Conservation (phyloP, 257 asterid genomes). For the Orobanche coerulescens region DNA sequence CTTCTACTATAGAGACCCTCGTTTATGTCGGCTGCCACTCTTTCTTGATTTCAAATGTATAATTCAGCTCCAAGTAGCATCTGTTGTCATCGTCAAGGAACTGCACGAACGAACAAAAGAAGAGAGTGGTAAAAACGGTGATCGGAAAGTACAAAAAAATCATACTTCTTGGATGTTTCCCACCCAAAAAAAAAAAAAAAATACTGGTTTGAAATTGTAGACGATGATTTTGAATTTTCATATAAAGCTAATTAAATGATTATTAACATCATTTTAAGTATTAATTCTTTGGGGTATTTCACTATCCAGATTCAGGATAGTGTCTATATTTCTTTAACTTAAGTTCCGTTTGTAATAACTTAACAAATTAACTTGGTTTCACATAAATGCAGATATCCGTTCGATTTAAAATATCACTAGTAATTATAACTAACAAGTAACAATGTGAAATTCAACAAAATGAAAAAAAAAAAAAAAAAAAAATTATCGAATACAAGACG, state of each 20-base stretch:
- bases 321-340: neutral
- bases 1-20: constrained; percentile 16
- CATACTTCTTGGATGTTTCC: no score
- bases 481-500: no score
- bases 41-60: constrained; percentile 85
- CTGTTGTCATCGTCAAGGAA: constrained; percentile 85
- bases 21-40: constrained; percentile 58
- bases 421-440: neutral
- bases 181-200: neutral
- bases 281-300: neutral
- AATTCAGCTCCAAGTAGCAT: constrained; percentile 95
- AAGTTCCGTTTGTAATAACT: neutral
- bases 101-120: constrained; percentile 31
- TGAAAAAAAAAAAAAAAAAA: no score
- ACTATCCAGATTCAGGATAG: constrained; percentile 7
- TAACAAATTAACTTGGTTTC: neutral
- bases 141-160: no score
- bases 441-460: no score
- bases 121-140: no score
- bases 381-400: neutral
- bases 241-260: neutral
- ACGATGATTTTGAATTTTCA: neutral
- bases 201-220: neutral
- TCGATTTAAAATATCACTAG: neutral
- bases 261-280: neutral